phyloP scores from a whole-genome alignment of 2,329 filamentous ascomycete species.

The Fusarium nygamai region DNA sequence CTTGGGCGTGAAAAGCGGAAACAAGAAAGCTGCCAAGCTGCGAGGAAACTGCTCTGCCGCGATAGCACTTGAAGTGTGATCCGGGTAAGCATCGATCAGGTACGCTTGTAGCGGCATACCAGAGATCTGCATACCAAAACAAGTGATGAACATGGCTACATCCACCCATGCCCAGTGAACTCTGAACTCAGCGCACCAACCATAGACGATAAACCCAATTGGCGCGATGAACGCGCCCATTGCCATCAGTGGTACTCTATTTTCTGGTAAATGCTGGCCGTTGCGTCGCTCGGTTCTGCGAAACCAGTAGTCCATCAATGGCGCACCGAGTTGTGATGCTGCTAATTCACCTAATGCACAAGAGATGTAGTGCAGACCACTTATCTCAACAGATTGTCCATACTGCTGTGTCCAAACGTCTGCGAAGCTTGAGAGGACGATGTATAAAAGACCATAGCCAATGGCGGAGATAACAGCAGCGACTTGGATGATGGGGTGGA shows the following conservation, averaged over 20 bases:
- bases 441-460: constrained; percentile 70
- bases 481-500: constrained; percentile 69
- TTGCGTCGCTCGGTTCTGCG: constrained; percentile 30
- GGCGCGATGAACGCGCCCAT: constrained; percentile 56
- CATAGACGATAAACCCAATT: constrained; percentile 53
- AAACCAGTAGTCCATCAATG: constrained; percentile 54
- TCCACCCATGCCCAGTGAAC: constrained; percentile 54
- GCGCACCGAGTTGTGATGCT: constrained; percentile 59
- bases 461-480: constrained; percentile 65
- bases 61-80: constrained; percentile 58
- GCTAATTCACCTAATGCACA: constrained; percentile 70
- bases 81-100: constrained; percentile 57
- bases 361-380: constrained; percentile 72
- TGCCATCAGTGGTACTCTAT: constrained; percentile 41
- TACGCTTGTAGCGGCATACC: constrained; percentile 51
- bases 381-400: constrained; percentile 63
- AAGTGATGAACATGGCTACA: constrained; percentile 46
- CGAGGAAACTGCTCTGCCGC: constrained; percentile 58
- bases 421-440: constrained; percentile 71
- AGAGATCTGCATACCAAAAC: constrained; percentile 48
- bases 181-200: constrained; percentile 53
- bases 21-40: constrained; percentile 58
- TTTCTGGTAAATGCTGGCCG: constrained; percentile 33
- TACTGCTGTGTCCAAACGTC: constrained; percentile 66
- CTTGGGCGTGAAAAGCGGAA: constrained; percentile 59